Conservation (phyloP, 2,329 filamentous ascomycete species). For the Ambrosiella xylebori region DNA sequence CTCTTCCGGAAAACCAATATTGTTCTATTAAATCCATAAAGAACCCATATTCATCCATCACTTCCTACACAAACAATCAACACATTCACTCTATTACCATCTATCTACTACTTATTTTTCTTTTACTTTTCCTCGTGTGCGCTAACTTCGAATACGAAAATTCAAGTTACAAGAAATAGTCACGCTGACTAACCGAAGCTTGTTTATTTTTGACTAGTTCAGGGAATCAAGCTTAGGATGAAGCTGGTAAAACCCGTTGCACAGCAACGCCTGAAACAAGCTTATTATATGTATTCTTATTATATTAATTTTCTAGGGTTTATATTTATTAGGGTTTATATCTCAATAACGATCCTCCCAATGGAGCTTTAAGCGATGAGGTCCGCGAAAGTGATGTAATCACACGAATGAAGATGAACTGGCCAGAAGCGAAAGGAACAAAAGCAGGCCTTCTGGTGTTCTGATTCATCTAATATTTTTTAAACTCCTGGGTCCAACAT, state of each 20-base stretch:
- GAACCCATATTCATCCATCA: too few species aligned
- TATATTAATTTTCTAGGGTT: neutral
- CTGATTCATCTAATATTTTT: neutral
- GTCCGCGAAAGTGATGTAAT: neutral
- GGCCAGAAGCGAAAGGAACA: neutral
- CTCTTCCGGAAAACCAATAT: too few species aligned
- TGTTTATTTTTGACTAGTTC: neutral
- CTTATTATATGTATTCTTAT: neutral
- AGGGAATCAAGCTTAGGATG: neutral
- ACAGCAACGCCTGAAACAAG: neutral
- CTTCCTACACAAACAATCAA: too few species aligned
- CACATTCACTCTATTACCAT: too few species aligned
- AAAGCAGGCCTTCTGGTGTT: neutral
- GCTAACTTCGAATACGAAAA: neutral
- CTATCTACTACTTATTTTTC: too few species aligned
- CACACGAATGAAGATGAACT: neutral
- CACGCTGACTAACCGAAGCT: neutral
- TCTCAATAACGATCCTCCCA: neutral
- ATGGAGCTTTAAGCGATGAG: neutral
- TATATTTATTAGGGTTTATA: neutral
- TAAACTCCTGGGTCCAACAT: neutral
- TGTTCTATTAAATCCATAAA: too few species aligned
- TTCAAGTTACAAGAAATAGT: neutral
- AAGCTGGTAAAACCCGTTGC: neutral
- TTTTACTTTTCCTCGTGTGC: too few species aligned